Conservation (phyloP, 768 basidiomycete genomes). For the Kwoniella shandongensis region DNA sequence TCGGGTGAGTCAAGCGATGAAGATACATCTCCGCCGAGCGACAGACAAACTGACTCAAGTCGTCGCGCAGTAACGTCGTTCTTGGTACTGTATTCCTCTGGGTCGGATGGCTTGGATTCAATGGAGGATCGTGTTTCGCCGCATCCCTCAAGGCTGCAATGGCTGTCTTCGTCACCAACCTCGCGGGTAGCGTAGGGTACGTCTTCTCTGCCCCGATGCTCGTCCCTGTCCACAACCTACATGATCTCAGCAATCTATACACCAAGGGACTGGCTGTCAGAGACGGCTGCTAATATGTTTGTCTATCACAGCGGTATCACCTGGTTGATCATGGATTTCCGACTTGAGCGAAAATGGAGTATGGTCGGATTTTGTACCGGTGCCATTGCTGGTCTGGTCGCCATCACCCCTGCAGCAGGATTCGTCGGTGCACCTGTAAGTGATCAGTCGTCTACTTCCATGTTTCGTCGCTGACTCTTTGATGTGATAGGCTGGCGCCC, state of each 20-base stretch:
- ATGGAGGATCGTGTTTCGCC: constrained; percentile 80
- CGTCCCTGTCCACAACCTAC: background rate
- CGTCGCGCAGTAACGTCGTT: constrained; percentile 67
- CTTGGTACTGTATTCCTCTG: constrained; percentile 92
- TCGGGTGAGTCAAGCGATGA: constrained; percentile 45
- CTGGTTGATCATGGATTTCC: constrained; percentile 66
- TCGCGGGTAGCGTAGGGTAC: constrained; percentile 77
- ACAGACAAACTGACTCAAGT: background rate
- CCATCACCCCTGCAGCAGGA: constrained; percentile 57
- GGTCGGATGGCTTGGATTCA: constrained; percentile 72
- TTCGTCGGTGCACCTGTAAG: constrained; percentile 52
- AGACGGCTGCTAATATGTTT: background rate
- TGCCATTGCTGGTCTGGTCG: constrained; percentile 66
- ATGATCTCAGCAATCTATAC: no score
- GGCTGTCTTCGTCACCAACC: constrained; percentile 90
- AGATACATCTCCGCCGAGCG: background rate
- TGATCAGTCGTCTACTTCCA: constrained; percentile 57
- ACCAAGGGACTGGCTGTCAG: background rate
- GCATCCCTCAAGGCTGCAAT: constrained; percentile 84
- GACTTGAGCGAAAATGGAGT: constrained; percentile 89
- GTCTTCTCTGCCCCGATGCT: constrained; percentile 2
- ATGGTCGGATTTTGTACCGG: constrained; percentile 95
- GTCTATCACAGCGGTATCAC: constrained; percentile 30
- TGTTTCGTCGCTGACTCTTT: constrained; percentile 58
- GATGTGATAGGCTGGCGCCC: constrained; percentile 63